phyloP scores from a whole-genome alignment of 345 rosid species.

The Excoecaria agallocha region DNA sequence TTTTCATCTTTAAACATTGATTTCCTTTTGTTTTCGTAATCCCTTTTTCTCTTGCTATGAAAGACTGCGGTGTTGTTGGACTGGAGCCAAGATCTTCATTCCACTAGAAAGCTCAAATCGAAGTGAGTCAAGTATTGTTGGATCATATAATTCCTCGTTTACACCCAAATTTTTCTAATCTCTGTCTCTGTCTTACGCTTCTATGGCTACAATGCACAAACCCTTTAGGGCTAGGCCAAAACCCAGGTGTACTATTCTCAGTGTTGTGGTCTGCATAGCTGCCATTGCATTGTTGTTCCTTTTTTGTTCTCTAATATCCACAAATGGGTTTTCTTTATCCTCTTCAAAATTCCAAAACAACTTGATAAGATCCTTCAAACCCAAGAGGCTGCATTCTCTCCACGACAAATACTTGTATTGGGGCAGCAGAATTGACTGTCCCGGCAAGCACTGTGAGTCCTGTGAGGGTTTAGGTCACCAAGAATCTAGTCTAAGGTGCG shows the following conservation, averaged over 20 bases:
- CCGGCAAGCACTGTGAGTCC: constrained; percentile 79
- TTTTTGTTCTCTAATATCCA: constrained; percentile 39
- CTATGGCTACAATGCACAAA: constrained; percentile 60
- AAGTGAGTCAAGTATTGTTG: background rate
- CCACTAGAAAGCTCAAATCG: background rate
- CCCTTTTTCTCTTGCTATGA: background rate
- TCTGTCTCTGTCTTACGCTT: background rate
- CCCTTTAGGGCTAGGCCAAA: constrained; percentile 39
- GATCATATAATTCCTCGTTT: background rate
- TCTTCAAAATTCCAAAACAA: constrained; percentile 25
- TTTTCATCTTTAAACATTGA: background rate
- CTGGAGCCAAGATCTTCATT: background rate
- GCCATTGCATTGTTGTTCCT: constrained; percentile 41
- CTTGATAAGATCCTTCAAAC: constrained; percentile 19
- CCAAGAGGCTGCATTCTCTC: constrained; percentile 45
- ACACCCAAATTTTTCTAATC: background rate
- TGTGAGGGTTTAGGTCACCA: constrained; percentile 94
- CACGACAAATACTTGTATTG: constrained; percentile 84
- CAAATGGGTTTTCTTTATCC: constrained; percentile 43
- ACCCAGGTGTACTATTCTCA: constrained; percentile 33
- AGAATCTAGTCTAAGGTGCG: constrained; percentile 95
- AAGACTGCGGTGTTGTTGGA: background rate
- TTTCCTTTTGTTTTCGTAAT: background rate
- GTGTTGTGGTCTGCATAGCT: constrained; percentile 32
- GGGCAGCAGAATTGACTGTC: constrained; percentile 86